Percentiles rank a stretch among this genome's conserved stretches.
phyloP scores from a whole-genome alignment of 768 basidiomycete genomes.

The Pleurotus eryngii region DNA sequence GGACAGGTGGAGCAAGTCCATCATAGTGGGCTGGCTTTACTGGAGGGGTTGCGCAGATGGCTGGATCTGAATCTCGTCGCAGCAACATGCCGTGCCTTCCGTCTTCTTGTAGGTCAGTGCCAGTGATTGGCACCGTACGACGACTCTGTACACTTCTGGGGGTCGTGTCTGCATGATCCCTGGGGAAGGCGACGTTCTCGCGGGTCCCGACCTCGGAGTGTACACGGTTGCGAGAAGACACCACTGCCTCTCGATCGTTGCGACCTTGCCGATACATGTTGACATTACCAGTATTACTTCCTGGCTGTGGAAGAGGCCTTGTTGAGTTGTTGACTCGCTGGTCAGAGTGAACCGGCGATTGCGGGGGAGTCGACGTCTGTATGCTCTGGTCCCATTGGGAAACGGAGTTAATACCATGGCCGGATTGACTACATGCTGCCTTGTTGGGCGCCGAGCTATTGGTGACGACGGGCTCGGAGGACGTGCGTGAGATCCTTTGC shows the following conservation, averaged over 20 bases:
- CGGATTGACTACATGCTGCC: not conserved
- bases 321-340: not conserved
- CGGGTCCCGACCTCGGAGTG: not conserved
- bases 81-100: not conserved
- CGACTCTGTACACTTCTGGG: too few species aligned
- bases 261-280: not conserved
- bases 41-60: too few species aligned
- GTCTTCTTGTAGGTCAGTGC: not conserved
- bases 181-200: not conserved
- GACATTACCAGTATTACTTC: too few species aligned
- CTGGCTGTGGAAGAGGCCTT: not conserved
- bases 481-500: not conserved
- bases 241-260: not conserved
- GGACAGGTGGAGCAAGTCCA: not conserved
- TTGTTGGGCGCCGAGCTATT: not conserved
- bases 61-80: not conserved
- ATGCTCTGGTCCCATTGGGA: not conserved
- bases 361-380: not conserved
- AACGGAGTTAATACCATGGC: not conserved
- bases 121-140: too few species aligned
- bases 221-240: not conserved
- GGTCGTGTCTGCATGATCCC: not conserved
- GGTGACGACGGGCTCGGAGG: not conserved
- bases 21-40: too few species aligned
- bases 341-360: not conserved